Percentiles rank a stretch among this genome's conserved stretches.
These are phyloP conservation scores for Nakazawaea anatomiae DNA, from an alignment of 805 yeast species.

Conservation along the genomic window DNA sequence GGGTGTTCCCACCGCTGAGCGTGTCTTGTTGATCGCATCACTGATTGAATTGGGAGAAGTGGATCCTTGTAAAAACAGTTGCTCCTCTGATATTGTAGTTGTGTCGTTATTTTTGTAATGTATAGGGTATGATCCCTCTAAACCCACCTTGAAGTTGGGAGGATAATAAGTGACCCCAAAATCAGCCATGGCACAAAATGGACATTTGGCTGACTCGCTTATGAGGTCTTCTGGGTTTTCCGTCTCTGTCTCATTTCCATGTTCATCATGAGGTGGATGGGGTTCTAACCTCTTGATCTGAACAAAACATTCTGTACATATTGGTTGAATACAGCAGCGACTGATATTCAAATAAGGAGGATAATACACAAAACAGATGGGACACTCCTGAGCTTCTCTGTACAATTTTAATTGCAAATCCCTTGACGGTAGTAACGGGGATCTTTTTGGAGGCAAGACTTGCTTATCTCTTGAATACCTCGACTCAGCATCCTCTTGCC, in stretches of 20 bases:
- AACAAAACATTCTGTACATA: constrained; percentile 95
- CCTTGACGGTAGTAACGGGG: constrained; percentile 30
- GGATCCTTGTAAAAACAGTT: constrained; percentile 3
- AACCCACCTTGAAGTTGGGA: constrained; percentile 51
- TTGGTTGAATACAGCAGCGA: constrained; percentile 88
- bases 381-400: constrained; percentile 74
- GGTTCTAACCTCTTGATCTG: constrained; percentile 91
- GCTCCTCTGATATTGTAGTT: constrained; percentile 19
- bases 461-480: constrained; percentile 25
- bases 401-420: constrained; percentile 56
- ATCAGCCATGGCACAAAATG: constrained; percentile 84
- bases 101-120: constrained; percentile 22
- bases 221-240: constrained; percentile 59
- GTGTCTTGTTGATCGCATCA: constrained; percentile 21
- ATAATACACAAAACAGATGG: constrained; percentile 86
- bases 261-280: constrained; percentile 81
- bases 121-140: constrained; percentile 48
- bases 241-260: constrained; percentile 17
- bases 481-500: constrained; percentile 30
- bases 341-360: constrained; percentile 75
- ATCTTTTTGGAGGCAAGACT: constrained; percentile 16
- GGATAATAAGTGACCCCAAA: constrained; percentile 84
- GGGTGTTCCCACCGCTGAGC: constrained; percentile 21
- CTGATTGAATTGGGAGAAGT: constrained; percentile 15
- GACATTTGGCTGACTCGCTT: constrained; percentile 87